Conservation (phyloP, 768 basidiomycete species). For the Lentinula raphanica region DNA sequence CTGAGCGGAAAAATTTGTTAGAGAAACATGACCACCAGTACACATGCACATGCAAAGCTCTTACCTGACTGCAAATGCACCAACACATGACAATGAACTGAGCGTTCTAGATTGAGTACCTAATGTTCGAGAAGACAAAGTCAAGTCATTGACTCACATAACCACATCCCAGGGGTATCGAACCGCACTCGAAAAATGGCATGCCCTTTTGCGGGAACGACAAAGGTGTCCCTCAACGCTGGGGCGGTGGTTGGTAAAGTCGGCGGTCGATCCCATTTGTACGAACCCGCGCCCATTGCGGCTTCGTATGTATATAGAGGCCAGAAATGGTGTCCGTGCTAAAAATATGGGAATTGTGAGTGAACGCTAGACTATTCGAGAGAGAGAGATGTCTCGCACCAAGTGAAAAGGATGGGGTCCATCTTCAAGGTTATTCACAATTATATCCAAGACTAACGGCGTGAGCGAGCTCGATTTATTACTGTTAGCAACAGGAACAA, state of each 20-base stretch:
- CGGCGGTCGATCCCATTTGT: constrained; percentile 3
- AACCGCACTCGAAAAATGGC: constrained; percentile 5
- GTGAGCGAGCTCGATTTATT: neutral
- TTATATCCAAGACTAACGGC: constrained; percentile 1
- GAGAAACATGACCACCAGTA: neutral
- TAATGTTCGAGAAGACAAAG: neutral
- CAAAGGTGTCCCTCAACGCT: constrained; percentile 9
- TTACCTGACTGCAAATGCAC: constrained; percentile 2
- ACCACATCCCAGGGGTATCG: constrained; percentile 8
- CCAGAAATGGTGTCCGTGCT: constrained; percentile 11
- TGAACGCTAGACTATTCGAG: no score
- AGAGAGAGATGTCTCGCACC: neutral
- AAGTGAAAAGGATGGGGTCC: constrained; percentile 8
- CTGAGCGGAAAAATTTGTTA: neutral
- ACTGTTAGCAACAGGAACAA: neutral
- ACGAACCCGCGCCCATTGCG: constrained; percentile 2
- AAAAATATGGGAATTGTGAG: neutral
- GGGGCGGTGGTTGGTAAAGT: constrained; percentile 3
- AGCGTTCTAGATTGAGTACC: neutral
- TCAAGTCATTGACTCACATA: constrained; percentile 2
- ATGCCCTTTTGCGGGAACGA: constrained; percentile 8
- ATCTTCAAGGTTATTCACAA: constrained; percentile 9
- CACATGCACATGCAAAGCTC: neutral
- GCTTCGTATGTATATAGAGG: constrained; percentile 8
- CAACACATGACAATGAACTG: constrained; percentile 6